Evolutionary conservation across 352 stramenopile species (phyloP).

Genomic region (Phytophthora cryptogea): DNA sequence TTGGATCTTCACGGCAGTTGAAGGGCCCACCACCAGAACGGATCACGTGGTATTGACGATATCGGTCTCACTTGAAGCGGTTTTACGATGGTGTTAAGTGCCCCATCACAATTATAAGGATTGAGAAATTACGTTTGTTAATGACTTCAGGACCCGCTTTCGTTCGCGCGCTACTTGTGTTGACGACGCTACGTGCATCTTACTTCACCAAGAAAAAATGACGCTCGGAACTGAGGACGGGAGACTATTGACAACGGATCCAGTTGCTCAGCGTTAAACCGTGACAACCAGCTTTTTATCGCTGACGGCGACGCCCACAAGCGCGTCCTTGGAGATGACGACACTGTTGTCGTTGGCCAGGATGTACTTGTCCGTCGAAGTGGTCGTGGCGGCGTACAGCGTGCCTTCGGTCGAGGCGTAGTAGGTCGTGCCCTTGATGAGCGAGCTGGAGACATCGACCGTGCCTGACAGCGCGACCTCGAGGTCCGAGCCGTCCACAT

Average conservation of each 20-base stretch:
- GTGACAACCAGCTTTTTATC: conserved; percentile 65
- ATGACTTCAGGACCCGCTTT: conserved; percentile 16
- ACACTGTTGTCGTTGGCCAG: conserved; percentile 72
- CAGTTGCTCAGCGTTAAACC: conserved; percentile 26
- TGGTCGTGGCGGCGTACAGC: conserved; percentile 55
- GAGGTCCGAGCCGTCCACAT: conserved; percentile 52
- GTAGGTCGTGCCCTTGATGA: conserved; percentile 56
- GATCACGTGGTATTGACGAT: conserved; percentile 8
- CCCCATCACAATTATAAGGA: not conserved
- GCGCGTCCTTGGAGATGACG: conserved; percentile 76
- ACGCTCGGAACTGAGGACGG: conserved; percentile 5
- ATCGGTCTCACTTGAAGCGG: not conserved
- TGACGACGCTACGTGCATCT: not conserved
- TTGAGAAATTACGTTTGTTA: conserved; percentile 17
- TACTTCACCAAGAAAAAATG: conserved; percentile 8
- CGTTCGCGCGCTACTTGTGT: conserved; percentile 1
- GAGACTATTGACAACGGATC: conserved; percentile 18
- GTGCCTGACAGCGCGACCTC: conserved; percentile 66
- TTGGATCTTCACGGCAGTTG: not conserved
- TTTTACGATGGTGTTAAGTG: not conserved
- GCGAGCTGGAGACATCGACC: conserved; percentile 50
- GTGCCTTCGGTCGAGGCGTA: conserved; percentile 70
- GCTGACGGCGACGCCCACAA: conserved; percentile 72
- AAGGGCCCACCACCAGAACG: conserved; percentile 3
- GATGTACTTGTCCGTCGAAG: conserved; percentile 59